phyloP scores from a whole-genome alignment of 1,139 yeast species.

The Zhuliangozyma parablackwelliae region DNA sequence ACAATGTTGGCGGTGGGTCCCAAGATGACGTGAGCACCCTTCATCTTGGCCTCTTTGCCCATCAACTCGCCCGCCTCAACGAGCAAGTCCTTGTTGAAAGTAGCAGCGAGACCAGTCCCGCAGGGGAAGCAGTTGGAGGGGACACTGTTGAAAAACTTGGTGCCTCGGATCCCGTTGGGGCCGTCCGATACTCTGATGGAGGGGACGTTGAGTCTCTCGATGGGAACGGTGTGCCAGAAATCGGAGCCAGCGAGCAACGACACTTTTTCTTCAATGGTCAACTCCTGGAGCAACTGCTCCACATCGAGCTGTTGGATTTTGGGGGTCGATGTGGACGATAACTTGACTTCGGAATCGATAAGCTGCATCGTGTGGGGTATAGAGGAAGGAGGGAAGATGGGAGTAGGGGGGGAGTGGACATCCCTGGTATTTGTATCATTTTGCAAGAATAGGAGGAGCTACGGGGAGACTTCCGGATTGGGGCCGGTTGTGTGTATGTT shows the following conservation, averaged over 20 bases:
- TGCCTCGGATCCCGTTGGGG: slow-evolving; percentile 35
- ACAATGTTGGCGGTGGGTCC: slow-evolving; percentile 57
- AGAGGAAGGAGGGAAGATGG: neutral
- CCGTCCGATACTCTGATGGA: slow-evolving; percentile 32
- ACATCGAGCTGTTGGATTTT: slow-evolving; percentile 29
- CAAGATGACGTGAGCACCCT: slow-evolving; percentile 41
- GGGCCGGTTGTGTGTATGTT: too few relatives aligned
- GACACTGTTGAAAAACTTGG: slow-evolving; percentile 26
- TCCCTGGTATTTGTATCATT: too few relatives aligned
- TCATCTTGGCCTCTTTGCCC: slow-evolving; percentile 32
- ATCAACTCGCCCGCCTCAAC: slow-evolving; percentile 26
- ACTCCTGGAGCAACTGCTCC: slow-evolving; percentile 37
- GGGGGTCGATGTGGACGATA: neutral
- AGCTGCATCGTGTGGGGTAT: slow-evolving; percentile 2
- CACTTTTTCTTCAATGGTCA: slow-evolving; percentile 47
- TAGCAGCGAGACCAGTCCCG: slow-evolving; percentile 43
- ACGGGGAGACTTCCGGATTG: too few relatives aligned
- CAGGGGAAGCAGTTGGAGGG: slow-evolving; percentile 37
- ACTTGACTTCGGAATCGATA: slow-evolving; percentile 1
- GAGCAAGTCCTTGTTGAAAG: slow-evolving; percentile 26
- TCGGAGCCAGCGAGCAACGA: slow-evolving; percentile 47
- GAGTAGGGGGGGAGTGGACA: neutral
- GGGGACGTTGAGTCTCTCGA: slow-evolving; percentile 41
- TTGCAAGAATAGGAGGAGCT: too few relatives aligned
- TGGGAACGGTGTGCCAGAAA: slow-evolving; percentile 53